A percentile compares a stretch with the other conserved stretches of the same genome.
Conservation (phyloP, 306 rosid species). For the Ormosia emarginata region DNA sequence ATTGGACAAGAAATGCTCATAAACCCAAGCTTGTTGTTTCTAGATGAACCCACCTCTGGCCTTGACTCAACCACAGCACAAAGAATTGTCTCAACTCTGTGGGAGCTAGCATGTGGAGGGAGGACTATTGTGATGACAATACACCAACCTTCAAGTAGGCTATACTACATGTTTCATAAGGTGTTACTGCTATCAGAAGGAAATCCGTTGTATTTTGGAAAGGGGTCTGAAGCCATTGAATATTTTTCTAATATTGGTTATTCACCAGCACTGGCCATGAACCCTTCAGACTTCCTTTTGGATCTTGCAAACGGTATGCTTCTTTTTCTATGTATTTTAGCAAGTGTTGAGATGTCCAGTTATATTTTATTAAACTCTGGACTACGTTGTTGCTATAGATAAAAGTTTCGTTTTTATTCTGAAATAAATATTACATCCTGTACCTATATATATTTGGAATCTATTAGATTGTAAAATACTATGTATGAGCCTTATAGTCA, state of each 20-base stretch:
- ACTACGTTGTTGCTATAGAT: not conserved
- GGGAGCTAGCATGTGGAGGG: slow-evolving; percentile 59
- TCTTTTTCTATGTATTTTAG: not conserved
- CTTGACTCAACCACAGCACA: slow-evolving; percentile 78
- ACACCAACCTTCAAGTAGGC: slow-evolving; percentile 77
- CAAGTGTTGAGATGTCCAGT: not conserved
- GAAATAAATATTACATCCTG: not conserved
- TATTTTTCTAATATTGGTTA: slow-evolving; percentile 58
- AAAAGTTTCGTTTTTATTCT: not conserved
- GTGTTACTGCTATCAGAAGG: slow-evolving; percentile 68
- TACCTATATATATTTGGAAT: not conserved
- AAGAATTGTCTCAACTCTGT: slow-evolving; percentile 55
- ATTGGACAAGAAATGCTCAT: slow-evolving; percentile 76
- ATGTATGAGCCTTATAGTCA: not conserved
- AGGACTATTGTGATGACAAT: slow-evolving; percentile 73
- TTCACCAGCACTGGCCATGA: slow-evolving; percentile 60
- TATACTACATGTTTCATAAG: slow-evolving; percentile 70
- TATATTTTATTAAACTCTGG: not conserved
- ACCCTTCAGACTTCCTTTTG: slow-evolving; percentile 72
- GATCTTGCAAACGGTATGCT: slow-evolving; percentile 79
- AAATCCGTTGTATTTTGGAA: slow-evolving; percentile 58
- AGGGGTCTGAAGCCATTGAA: slow-evolving; percentile 54
- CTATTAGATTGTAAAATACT: not conserved
- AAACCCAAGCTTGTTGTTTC: slow-evolving; percentile 65
- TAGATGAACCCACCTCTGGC: slow-evolving; percentile 87